Conservation (phyloP, 2,329 filamentous ascomycete species). For the Mariannaea elegans region DNA sequence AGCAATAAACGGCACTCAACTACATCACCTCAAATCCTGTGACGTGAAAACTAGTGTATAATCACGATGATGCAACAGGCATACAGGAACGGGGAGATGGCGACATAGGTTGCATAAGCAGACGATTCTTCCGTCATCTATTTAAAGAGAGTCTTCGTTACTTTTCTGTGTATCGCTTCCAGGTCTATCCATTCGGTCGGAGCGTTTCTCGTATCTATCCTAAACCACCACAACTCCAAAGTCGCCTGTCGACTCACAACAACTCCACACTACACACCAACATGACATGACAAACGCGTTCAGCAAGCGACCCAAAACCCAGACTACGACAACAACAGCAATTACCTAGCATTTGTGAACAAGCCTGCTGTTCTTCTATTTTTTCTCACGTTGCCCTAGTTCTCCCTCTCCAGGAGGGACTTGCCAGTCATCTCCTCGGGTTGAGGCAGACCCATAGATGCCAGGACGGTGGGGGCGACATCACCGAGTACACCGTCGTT, state of each 20-base stretch:
- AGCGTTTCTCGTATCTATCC: conserved; percentile 15
- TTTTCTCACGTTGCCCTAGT: conserved; percentile 50
- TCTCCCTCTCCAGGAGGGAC: conserved; percentile 81
- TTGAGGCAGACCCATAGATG: conserved; percentile 88
- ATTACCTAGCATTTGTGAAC: neutral
- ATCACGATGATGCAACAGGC: too few relatives aligned
- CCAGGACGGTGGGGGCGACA: conserved; percentile 93
- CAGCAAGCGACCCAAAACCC: conserved; percentile 25
- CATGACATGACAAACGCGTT: conserved; percentile 10
- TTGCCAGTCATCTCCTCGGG: conserved; percentile 92
- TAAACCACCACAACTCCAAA: conserved; percentile 35
- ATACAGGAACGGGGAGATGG: too few relatives aligned
- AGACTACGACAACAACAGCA: conserved; percentile 4
- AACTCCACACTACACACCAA: conserved; percentile 7
- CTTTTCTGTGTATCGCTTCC: conserved; percentile 16
- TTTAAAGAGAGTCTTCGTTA: conserved; percentile 9
- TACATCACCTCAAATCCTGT: too few relatives aligned
- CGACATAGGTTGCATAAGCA: too few relatives aligned
- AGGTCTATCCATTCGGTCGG: conserved; percentile 19
- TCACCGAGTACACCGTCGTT: conserved; percentile 91
- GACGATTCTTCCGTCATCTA: neutral
- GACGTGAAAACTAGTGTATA: too few relatives aligned
- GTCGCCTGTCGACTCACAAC: conserved; percentile 15
- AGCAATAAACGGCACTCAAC: too few relatives aligned
- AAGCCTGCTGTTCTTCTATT: neutral